Evolutionary conservation across 495 filamentous ascomycete species (phyloP).

Genomic region (Hypoxylon perforatum): DNA sequence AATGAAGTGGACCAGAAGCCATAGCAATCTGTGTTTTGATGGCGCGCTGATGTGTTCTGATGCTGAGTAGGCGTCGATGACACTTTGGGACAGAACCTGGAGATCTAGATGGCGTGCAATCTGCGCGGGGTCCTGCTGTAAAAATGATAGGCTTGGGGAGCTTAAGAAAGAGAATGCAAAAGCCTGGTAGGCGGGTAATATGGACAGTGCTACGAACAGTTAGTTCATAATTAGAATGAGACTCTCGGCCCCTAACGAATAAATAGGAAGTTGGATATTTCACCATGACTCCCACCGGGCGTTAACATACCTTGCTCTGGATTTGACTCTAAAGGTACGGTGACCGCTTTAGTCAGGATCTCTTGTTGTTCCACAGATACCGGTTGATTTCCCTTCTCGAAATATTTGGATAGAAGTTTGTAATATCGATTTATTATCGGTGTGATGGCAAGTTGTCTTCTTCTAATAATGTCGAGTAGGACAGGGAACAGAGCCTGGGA

Average conservation of each 20-base stretch:
- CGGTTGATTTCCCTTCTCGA: slow-evolving; percentile 6
- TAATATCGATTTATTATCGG: slow-evolving; percentile 37
- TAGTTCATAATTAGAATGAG: not conserved
- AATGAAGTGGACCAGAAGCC: slow-evolving; percentile 85
- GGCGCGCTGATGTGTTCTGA: not conserved
- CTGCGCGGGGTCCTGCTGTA: slow-evolving; percentile 22
- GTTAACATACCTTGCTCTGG: slow-evolving; percentile 33
- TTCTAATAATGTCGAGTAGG: slow-evolving; percentile 30
- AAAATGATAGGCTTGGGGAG: slow-evolving; percentile 28
- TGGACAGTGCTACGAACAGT: slow-evolving; percentile 8
- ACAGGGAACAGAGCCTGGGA: slow-evolving; percentile 29
- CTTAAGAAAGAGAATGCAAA: slow-evolving; percentile 55
- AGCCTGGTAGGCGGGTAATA: slow-evolving; percentile 45
- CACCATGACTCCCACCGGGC: not conserved
- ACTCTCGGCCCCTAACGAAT: not conserved
- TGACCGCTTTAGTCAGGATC: slow-evolving; percentile 21
- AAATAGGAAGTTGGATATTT: not conserved
- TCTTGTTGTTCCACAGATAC: slow-evolving; percentile 17
- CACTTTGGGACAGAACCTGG: slow-evolving; percentile 45
- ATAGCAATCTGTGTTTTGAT: slow-evolving; percentile 62
- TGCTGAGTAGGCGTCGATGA: slow-evolving; percentile 36
- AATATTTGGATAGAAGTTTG: slow-evolving; percentile 29
- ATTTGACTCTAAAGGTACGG: slow-evolving; percentile 28
- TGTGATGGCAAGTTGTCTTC: slow-evolving; percentile 33
- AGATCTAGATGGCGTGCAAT: slow-evolving; percentile 36